Conservation (phyloP, 495 filamentous ascomycete species). For the Usnea hakonensis region DNA sequence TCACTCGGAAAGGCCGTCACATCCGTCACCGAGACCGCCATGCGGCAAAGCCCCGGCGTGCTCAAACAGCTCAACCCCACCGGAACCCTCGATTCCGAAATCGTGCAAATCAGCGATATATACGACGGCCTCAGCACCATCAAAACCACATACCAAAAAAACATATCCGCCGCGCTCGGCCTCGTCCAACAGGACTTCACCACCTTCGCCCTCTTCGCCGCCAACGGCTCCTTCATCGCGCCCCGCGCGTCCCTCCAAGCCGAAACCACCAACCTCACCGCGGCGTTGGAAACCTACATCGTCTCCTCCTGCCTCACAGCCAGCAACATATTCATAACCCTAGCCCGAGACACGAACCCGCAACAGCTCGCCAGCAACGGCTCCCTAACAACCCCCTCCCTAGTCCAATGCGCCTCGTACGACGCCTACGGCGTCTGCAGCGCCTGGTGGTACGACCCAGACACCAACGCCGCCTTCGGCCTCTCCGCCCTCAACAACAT, state of each 20-base stretch:
- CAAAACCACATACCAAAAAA: slow-evolving; percentile 12
- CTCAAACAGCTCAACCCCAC: slow-evolving; percentile 6
- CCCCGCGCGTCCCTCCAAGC: slow-evolving; percentile 11
- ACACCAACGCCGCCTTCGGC: slow-evolving; percentile 6
- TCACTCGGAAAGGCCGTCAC: neutral
- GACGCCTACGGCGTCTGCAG: slow-evolving; percentile 17
- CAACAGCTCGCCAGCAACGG: slow-evolving; percentile 10
- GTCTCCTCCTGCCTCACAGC: slow-evolving; percentile 12
- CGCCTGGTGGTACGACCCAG: slow-evolving; percentile 18
- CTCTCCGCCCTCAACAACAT: neutral
- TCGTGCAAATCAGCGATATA: slow-evolving; percentile 6
- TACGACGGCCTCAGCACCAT: slow-evolving; percentile 11
- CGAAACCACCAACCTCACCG: slow-evolving; percentile 13
- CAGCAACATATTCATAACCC: slow-evolving; percentile 16
- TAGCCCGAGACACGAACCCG: slow-evolving; percentile 1
- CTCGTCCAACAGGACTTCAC: slow-evolving; percentile 17
- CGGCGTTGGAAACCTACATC: slow-evolving; percentile 16
- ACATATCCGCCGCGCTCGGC: slow-evolving; percentile 16
- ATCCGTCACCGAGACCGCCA: slow-evolving; percentile 7
- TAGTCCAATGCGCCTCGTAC: slow-evolving; percentile 8
- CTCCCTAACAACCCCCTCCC: neutral
- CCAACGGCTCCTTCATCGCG: slow-evolving; percentile 16
- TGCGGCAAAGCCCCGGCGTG: slow-evolving; percentile 14
- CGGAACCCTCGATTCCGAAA: slow-evolving; percentile 4
- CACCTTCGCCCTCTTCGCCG: slow-evolving; percentile 11